Evolutionary conservation across 495 filamentous ascomycete species (phyloP).

Genomic region (Penicillium parvum): DNA sequence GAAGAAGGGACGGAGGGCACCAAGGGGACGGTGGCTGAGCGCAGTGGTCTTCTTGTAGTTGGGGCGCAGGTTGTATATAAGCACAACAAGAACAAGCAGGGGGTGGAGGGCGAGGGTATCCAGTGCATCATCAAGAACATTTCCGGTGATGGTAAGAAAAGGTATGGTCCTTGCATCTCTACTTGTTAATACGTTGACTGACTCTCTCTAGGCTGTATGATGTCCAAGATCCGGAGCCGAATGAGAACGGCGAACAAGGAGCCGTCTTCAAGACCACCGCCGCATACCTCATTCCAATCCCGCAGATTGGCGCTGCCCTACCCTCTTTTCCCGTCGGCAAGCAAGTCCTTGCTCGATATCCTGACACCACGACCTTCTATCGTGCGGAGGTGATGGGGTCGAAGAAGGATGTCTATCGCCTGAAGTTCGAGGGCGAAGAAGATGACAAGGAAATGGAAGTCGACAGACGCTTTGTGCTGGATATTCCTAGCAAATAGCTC

Average conservation of each 20-base stretch:
- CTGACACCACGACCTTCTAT: constrained; percentile 95
- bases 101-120: constrained; percentile 66
- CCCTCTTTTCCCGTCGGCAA: constrained; percentile 73
- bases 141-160: constrained; percentile 78
- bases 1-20: constrained; percentile 52
- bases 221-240: constrained; percentile 89
- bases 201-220: constrained; percentile 57
- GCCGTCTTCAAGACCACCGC: constrained; percentile 76
- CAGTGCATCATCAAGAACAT: constrained; percentile 83
- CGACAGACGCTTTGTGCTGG: constrained; percentile 72
- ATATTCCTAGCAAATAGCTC: constrained; percentile 54
- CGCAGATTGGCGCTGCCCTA: constrained; percentile 51
- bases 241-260: constrained; percentile 66
- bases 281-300: constrained; percentile 79
- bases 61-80: constrained; percentile 85
- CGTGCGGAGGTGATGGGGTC: constrained; percentile 83
- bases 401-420: constrained; percentile 57
- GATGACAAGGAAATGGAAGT: constrained; percentile 78
- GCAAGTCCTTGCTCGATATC: constrained; percentile 77
- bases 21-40: constrained; percentile 48
- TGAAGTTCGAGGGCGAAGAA: constrained; percentile 85
- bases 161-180: constrained; percentile 39
- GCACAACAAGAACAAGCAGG: constrained; percentile 66
- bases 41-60: constrained; percentile 54
- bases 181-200: not conserved